Evolutionary conservation across 1,284 basidiomycete genomes (phyloP).

Genomic region (Sporisorium reilianum): DNA sequence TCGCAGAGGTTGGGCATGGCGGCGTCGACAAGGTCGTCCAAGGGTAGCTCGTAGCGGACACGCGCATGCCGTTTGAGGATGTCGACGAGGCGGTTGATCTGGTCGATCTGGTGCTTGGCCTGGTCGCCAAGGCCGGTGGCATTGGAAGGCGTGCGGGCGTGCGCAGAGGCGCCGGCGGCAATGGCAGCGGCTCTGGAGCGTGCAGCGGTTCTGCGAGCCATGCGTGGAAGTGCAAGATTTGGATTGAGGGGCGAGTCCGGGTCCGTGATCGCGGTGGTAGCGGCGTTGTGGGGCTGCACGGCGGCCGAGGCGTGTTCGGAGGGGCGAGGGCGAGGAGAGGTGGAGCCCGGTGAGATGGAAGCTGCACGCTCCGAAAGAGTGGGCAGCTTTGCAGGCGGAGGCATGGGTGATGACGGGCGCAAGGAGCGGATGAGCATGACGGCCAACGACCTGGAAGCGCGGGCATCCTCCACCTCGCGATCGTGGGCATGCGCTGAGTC

Average conservation of each 20-base stretch:
- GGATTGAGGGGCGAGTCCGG: conserved; percentile 33
- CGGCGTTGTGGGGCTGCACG: not conserved
- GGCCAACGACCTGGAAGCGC: conserved; percentile 39
- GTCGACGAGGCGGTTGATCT: conserved; percentile 76
- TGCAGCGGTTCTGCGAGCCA: conserved; percentile 39
- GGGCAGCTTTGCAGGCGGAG: conserved; percentile 30
- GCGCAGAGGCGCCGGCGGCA: conserved; percentile 33
- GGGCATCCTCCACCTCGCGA: conserved; percentile 40
- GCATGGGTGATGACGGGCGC: conserved; percentile 32
- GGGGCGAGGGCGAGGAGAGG: conserved; percentile 8
- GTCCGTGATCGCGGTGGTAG: conserved; percentile 8
- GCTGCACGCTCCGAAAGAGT: conserved; percentile 23
- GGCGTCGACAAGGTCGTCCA: conserved; percentile 78
- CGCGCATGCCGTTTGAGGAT: conserved; percentile 81
- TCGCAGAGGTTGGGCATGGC: conserved; percentile 83
- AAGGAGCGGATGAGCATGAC: conserved; percentile 45
- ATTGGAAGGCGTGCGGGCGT: conserved; percentile 55
- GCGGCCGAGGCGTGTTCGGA: not conserved
- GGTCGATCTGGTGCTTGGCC: conserved; percentile 48
- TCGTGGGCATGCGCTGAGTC: conserved; percentile 10
- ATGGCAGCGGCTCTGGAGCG: conserved; percentile 47
- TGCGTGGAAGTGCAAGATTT: conserved; percentile 30
- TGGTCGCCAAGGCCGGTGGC: conserved; percentile 52
- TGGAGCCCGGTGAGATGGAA: conserved; percentile 12
- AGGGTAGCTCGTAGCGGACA: conserved; percentile 80